Conservation (phyloP, 371 early-diverging fungal species). For the Mortierella sp. region DNA sequence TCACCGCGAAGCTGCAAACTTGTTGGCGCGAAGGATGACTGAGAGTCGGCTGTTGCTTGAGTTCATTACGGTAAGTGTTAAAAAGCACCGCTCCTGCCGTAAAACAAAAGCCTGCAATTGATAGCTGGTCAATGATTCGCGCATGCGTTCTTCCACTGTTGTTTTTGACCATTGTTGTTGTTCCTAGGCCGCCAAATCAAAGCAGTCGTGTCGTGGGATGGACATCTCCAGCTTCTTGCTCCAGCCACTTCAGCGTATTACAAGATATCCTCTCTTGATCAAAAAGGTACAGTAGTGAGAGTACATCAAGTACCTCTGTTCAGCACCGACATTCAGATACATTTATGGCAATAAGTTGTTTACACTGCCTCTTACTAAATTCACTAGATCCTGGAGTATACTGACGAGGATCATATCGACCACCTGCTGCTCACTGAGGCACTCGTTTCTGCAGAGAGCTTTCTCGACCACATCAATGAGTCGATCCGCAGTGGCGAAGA, state of each 20-base stretch:
- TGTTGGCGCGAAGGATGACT: slow-evolving; percentile 26
- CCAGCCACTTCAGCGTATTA: slow-evolving; percentile 95
- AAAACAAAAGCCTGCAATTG: not conserved
- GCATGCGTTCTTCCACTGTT: not conserved
- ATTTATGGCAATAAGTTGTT: too few species aligned
- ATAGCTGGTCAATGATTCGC: not conserved
- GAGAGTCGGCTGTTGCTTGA: slow-evolving; percentile 31
- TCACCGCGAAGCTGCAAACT: slow-evolving; percentile 37
- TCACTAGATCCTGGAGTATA: slow-evolving; percentile 83
- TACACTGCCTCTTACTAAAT: not conserved
- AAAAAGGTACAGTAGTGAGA: slow-evolving; percentile 69
- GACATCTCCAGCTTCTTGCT: slow-evolving; percentile 90
- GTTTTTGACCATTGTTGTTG: slow-evolving; percentile 10
- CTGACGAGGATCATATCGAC: slow-evolving; percentile 85
- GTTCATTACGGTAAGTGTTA: slow-evolving; percentile 38
- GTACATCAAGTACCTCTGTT: not conserved
- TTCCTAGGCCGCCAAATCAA: slow-evolving; percentile 65
- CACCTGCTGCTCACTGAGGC: slow-evolving; percentile 80
- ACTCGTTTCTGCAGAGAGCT: slow-evolving; percentile 75
- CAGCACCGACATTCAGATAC: too few species aligned
- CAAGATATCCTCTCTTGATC: slow-evolving; percentile 91
- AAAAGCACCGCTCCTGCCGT: not conserved
- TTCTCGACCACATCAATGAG: slow-evolving; percentile 84
- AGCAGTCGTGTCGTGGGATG: slow-evolving; percentile 83
- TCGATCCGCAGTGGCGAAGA: slow-evolving; percentile 83